Base-by-base conservation (phyloP, 768 basidiomycete genomes). In the Clitopilus hobsonii region DNA sequence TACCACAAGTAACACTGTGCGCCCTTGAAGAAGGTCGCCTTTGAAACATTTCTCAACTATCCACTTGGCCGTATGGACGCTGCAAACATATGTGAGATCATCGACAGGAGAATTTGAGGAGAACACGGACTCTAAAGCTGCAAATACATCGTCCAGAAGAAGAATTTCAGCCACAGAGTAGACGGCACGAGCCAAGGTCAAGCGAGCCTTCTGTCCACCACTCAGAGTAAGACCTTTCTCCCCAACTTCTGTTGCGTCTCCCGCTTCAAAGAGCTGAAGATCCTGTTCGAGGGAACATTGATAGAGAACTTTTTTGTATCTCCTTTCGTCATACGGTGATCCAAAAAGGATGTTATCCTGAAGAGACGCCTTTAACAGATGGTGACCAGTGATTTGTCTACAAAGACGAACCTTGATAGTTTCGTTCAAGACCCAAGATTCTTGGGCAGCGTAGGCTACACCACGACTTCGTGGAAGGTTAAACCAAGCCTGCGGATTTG, bases 381-480 rank as follows among this genome's bases (percentile, higher is more conserved):
- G 18, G 14, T 16, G 7, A 22, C 14, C 23, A 25, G 32, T 4
- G 11, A 22, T 14, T n/a, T n/a, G 20, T 11, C 30, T 5, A 13
- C 36, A 18, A 22, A 27, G 22, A 28, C 41, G n/a, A 26, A 83
- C 85, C 65, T 71, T 75, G 52, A 91, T 88, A 0, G 88, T 90
- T 56, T 87, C 88, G 59, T 91, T 92, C 66, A 86, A 81, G 2
- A 92, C 84, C 90, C 90, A 95, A 3, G 88, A 84, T 64, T 92
- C 89, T 65, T 95, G 91, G 3, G 87, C 86, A 5, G 87, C 87
- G 64, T 89, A 92, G 1, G 89, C 84, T 30, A 94, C 78, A 4
- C 91, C 89, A 1, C 76, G 76, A 2, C 70, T 71, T 2, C 89
- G 74, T 23, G 91, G 90, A 6, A 93, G 78, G 58, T 81, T 83